Conservation (phyloP, 202 grass and related monocot genomes). For the Zizania palustris region DNA sequence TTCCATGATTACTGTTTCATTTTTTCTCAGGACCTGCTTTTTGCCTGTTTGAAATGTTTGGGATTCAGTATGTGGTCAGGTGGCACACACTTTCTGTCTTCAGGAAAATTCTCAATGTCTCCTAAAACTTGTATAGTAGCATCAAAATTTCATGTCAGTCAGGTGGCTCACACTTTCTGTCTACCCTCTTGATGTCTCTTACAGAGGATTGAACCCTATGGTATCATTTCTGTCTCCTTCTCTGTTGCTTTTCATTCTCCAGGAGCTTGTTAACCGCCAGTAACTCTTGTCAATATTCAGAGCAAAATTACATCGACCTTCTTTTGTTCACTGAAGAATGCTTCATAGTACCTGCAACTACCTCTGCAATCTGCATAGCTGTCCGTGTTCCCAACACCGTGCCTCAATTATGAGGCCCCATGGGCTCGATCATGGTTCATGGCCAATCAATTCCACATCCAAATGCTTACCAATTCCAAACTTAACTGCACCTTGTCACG, state of each 20-base stretch:
- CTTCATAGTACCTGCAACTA: constrained; percentile 38
- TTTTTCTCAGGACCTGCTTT: no score
- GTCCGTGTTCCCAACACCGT: constrained; percentile 10
- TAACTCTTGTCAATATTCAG: constrained; percentile 18
- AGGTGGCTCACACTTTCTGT: background rate
- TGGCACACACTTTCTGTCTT: constrained; percentile 4
- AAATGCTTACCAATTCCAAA: background rate
- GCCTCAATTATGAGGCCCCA: constrained; percentile 1
- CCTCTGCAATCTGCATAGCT: constrained; percentile 13
- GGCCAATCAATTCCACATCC: constrained; percentile 1
- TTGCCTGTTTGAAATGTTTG: background rate
- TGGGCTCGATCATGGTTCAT: no score
- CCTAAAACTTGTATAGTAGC: background rate
- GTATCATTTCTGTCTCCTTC: background rate
- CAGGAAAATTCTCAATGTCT: background rate
- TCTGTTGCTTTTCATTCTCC: background rate
- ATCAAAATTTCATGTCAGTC: background rate
- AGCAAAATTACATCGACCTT: background rate
- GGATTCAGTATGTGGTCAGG: background rate
- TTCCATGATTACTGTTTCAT: background rate
- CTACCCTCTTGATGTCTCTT: no score
- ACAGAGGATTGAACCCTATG: background rate
- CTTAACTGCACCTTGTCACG: constrained; percentile 36
- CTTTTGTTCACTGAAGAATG: constrained; percentile 23
- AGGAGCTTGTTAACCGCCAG: background rate